Evolutionary conservation across 169 alveolate species (phyloP).

Genomic region (Cryptosporidium bovis): DNA sequence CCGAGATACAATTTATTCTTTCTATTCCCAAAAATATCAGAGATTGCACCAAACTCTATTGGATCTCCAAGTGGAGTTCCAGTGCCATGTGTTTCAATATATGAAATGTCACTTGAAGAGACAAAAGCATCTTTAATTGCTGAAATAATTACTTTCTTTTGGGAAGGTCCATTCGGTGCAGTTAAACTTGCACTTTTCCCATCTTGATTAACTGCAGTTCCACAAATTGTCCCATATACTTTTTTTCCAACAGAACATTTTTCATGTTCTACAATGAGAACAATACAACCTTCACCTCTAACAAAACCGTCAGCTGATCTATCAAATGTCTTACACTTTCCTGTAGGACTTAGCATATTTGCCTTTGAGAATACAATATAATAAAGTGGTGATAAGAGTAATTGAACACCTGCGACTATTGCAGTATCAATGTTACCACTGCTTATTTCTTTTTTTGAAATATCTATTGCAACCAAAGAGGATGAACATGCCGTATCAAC

Average conservation of each 20-base stretch:
- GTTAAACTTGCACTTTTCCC: constrained; percentile 74
- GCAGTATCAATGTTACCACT: constrained; percentile 66
- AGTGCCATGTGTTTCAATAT: constrained; percentile 83
- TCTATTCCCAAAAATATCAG: constrained; percentile 75
- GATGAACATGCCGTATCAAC: constrained; percentile 85
- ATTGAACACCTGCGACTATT: constrained; percentile 66
- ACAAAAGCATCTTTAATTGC: constrained; percentile 75
- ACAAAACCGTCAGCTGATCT: constrained; percentile 82
- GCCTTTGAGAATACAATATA: constrained; percentile 71
- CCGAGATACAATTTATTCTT: constrained; percentile 70
- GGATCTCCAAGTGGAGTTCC: constrained; percentile 86
- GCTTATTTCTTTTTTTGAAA: constrained; percentile 68
- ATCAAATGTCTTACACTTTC: constrained; percentile 82
- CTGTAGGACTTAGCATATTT: constrained; percentile 79
- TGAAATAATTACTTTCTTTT: constrained; percentile 33
- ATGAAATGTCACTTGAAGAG: constrained; percentile 53
- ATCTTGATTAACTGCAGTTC: constrained; percentile 71
- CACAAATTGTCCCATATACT: constrained; percentile 56
- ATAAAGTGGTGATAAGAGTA: constrained; percentile 51
- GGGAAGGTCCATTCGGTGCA: constrained; percentile 75
- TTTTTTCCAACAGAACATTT: not conserved
- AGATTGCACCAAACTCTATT: constrained; percentile 82
- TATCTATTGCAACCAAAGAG: constrained; percentile 80
- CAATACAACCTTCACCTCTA: constrained; percentile 83
- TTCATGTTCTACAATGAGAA: constrained; percentile 66